Conservation (phyloP, 345 rosid species). For the Moringa oleifera region DNA sequence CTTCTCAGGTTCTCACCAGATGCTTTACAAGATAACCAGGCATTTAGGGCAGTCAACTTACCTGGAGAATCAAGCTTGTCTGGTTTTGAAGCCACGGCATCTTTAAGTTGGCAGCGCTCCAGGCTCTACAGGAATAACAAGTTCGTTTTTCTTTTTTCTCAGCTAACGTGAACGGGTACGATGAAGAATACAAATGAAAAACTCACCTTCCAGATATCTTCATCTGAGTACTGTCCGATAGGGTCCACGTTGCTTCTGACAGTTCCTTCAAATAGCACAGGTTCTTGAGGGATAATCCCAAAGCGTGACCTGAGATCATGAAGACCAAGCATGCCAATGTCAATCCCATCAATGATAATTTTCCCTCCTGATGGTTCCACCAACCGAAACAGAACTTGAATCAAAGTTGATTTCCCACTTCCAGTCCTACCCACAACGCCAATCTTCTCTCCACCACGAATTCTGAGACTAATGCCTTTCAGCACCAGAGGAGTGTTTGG, state of each 20-base stretch:
- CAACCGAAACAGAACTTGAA: conserved; percentile 86
- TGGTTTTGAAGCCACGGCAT: conserved; percentile 61
- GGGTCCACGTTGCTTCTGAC: conserved; percentile 95
- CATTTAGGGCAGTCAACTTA: no score
- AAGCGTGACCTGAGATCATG: conserved; percentile 90
- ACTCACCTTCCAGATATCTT: conserved; percentile 86
- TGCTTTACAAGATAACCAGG: no score
- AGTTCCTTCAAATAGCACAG: conserved; percentile 93
- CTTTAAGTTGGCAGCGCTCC: conserved; percentile 87
- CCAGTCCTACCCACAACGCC: conserved; percentile 96
- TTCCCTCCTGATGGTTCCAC: conserved; percentile 86
- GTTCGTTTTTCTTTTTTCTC: background rate
- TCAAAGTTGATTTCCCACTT: conserved; percentile 88
- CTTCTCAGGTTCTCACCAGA: background rate
- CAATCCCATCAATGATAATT: conserved; percentile 78
- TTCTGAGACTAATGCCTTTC: conserved; percentile 71
- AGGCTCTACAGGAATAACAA: conserved; percentile 47
- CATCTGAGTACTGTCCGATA: conserved; percentile 64
- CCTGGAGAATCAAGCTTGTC: conserved; percentile 81
- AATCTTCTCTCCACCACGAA: conserved; percentile 81
- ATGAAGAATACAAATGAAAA: background rate
- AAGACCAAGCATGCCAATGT: conserved; percentile 66
- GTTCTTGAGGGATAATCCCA: conserved; percentile 97
- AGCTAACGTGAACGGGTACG: background rate
- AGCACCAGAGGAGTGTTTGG: conserved; percentile 85